Evolutionary conservation across 2,329 filamentous ascomycete genomes (phyloP), one percentile per base, ranked within the genome.

Genomic region (Phaeosphaeriaceae sp.): DNA sequence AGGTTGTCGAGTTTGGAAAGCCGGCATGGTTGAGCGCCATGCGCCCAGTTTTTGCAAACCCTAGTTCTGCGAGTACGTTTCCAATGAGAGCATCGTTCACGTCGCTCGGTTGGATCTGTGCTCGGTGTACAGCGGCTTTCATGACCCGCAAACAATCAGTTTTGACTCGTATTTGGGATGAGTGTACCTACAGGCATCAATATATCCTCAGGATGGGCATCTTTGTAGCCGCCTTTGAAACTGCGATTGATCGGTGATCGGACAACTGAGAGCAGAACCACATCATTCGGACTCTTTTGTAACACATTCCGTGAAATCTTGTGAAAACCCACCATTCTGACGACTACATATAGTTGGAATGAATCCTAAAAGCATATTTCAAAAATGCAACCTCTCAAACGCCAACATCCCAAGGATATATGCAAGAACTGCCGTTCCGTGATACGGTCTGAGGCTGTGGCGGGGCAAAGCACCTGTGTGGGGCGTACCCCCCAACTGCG

Each of bases 221-320:
- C 93, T 81, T 97, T 97, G 81, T 96, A 90, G 34, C 91, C 91
- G 56, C 93, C 92, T 81, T 96, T 97, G 74, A 83, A 84, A 48
- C 84, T 90, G 78, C 96, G 96, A 71, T 88, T 83, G 52, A 97
- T 82, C 1, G 94, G 91, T 26, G 93, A 96, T 48, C 93, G 88
- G 64, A 92, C 82, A 17, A 92, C 91, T 40, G 94, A 85, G 7
- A 94, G 96, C 68, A 97, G 93, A 68, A 97, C 93, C 40, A 97
- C 83, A 80, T 97, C 94, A 74, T 97, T 93, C 56, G 92, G 85
- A 74, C 93, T 93, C 80, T 97, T 92, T 64, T 86, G 76, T 53
- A 96, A 85, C 64, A 96, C 85, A 66, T 86, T 83, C 54, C 66
- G 61, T 13, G 66, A 56, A 33, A 61, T 50, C 58, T 50, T 64